Conservation (phyloP, 2,329 filamentous ascomycete species). For the Aspergillus sp. region DNA sequence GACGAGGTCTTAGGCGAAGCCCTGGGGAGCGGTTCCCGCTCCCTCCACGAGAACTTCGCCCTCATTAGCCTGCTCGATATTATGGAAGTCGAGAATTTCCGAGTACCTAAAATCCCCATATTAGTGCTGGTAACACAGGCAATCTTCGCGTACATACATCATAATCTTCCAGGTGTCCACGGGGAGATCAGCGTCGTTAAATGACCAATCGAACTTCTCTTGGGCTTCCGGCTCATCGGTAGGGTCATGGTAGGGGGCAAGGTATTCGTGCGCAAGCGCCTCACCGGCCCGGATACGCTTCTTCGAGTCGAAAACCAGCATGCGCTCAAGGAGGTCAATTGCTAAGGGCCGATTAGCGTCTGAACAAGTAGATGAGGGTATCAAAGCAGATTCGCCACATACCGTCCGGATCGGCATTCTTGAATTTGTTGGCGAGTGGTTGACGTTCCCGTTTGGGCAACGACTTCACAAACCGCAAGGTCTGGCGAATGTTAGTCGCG, state of each 20-base stretch:
- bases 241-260: slow-evolving; percentile 94
- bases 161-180: slow-evolving; percentile 99
- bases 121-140: neutral
- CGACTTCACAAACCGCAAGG: slow-evolving; percentile 93
- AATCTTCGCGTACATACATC: slow-evolving; percentile 66
- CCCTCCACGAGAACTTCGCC: slow-evolving; percentile 28
- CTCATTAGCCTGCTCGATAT: slow-evolving; percentile 63
- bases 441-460: slow-evolving; percentile 91
- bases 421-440: slow-evolving; percentile 84
- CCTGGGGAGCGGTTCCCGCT: slow-evolving; percentile 20
- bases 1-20: slow-evolving; percentile 21
- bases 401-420: slow-evolving; percentile 86
- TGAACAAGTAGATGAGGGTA: neutral
- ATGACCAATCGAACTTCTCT: slow-evolving; percentile 99
- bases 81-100: slow-evolving; percentile 97
- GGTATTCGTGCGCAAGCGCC: slow-evolving; percentile 86
- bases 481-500: slow-evolving; percentile 53
- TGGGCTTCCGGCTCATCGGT: slow-evolving; percentile 93
- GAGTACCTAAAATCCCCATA: slow-evolving; percentile 69
- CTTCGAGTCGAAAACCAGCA: slow-evolving; percentile 98
- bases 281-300: slow-evolving; percentile 86
- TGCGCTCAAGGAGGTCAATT: slow-evolving; percentile 88
- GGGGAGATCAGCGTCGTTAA: slow-evolving; percentile 95
- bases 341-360: slow-evolving; percentile 50
- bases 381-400: slow-evolving; percentile 30